Evolutionary conservation across 805 yeast genomes (phyloP).

Genomic region (Ogataea allantospora): DNA sequence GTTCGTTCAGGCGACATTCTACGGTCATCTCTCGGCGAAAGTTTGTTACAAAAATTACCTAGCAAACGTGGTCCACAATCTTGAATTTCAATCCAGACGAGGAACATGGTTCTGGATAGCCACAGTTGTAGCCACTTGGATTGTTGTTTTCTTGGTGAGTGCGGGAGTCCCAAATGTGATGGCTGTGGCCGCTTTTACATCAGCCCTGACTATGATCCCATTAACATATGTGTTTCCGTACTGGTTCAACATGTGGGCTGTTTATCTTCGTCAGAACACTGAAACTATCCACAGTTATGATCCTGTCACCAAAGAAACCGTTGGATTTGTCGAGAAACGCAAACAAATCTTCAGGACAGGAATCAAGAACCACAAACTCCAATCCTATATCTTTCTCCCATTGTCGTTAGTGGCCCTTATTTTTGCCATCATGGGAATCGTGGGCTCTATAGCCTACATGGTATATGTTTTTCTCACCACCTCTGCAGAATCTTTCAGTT

Average conservation of each 20-base stretch:
- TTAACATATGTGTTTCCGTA: slow-evolving; percentile 29
- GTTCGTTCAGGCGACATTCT: slow-evolving; percentile 43
- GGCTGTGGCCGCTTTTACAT: slow-evolving; percentile 25
- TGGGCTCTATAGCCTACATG: slow-evolving; percentile 26
- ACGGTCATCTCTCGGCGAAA: slow-evolving; percentile 47
- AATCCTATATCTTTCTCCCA: background rate
- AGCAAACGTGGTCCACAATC: slow-evolving; percentile 32
- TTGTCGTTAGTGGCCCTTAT: background rate
- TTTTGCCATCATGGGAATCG: slow-evolving; percentile 23
- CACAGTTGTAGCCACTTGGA: slow-evolving; percentile 17
- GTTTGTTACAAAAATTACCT: slow-evolving; percentile 42
- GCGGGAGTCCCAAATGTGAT: slow-evolving; percentile 31
- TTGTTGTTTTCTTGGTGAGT: slow-evolving; percentile 17
- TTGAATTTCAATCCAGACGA: slow-evolving; percentile 32
- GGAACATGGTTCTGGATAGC: slow-evolving; percentile 29
- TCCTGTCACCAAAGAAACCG: slow-evolving; percentile 12
- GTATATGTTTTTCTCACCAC: slow-evolving; percentile 22
- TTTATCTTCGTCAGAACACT: slow-evolving; percentile 15
- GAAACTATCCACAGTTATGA: slow-evolving; percentile 8
- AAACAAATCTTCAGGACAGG: slow-evolving; percentile 1
- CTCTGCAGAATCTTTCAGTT: slow-evolving; percentile 28
- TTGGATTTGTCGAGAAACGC: background rate
- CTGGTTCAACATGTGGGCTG: slow-evolving; percentile 22
- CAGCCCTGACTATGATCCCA: slow-evolving; percentile 29
- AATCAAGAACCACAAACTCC: background rate